Conservation (phyloP, 169 alveolate species). For the Cryptosporidium canis region DNA sequence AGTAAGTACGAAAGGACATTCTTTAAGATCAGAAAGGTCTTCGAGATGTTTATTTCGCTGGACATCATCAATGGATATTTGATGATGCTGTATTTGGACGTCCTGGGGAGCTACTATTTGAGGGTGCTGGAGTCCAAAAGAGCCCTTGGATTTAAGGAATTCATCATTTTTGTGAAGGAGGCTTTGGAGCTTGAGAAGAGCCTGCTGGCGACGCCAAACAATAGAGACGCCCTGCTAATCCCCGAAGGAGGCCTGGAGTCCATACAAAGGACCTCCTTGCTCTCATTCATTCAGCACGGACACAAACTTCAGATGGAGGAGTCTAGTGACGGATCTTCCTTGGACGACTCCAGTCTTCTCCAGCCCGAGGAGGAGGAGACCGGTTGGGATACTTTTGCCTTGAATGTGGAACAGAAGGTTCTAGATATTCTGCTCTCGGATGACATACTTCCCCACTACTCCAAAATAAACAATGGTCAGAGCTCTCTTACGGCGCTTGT, state of each 20-base stretch:
- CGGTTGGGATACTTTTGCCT: slow-evolving; percentile 18
- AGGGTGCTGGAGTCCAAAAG: not conserved
- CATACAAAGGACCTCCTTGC: not conserved
- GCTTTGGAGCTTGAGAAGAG: slow-evolving; percentile 15
- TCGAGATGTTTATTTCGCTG: slow-evolving; percentile 25
- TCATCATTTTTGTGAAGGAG: slow-evolving; percentile 9
- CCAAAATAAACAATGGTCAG: not conserved
- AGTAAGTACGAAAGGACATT: not conserved
- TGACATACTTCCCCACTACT: slow-evolving; percentile 3
- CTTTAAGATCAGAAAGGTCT: slow-evolving; percentile 15
- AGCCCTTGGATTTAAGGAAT: slow-evolving; percentile 6
- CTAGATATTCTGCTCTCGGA: slow-evolving; percentile 38
- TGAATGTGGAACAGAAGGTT: not conserved
- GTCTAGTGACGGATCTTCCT: not conserved
- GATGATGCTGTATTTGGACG: not conserved
- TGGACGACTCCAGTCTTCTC: not conserved
- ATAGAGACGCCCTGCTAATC: not conserved
- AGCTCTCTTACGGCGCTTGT: slow-evolving; percentile 9
- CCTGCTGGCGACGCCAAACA: not conserved
- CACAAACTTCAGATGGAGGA: not conserved
- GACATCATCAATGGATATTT: not conserved
- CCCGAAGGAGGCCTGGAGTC: not conserved
- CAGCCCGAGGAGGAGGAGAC: not conserved
- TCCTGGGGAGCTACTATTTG: slow-evolving; percentile 10
- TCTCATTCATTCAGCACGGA: not conserved